Conservation (phyloP, 495 filamentous ascomycete species). For the Penicillium bovifimosum region DNA sequence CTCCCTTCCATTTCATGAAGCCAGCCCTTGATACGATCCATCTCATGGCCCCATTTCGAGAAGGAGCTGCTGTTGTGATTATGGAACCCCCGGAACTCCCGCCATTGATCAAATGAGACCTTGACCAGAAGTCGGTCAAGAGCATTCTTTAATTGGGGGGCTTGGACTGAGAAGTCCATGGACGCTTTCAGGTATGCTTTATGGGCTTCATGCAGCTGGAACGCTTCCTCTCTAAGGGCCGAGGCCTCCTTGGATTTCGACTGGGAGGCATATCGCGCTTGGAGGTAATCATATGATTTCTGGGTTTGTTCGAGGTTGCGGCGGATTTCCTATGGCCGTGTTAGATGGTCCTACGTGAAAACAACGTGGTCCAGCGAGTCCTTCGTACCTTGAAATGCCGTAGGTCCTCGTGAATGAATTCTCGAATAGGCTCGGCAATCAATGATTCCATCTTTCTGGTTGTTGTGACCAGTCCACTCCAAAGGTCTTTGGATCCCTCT, state of each 20-base stretch:
- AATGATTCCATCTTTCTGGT: slow-evolving; percentile 69
- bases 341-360: slow-evolving; percentile 16
- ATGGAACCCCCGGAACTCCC: slow-evolving; percentile 66
- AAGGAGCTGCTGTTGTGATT: slow-evolving; percentile 53
- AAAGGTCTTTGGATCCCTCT: slow-evolving; percentile 80
- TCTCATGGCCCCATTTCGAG: slow-evolving; percentile 62
- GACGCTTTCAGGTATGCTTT: slow-evolving; percentile 87
- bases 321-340: slow-evolving; percentile 60
- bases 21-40: slow-evolving; percentile 90
- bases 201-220: slow-evolving; percentile 89
- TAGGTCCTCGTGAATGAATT: slow-evolving; percentile 70
- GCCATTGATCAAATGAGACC: slow-evolving; percentile 79
- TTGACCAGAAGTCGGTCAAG: slow-evolving; percentile 82
- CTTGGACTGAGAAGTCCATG: slow-evolving; percentile 86
- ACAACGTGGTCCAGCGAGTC: background rate
- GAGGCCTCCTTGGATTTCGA: slow-evolving; percentile 92
- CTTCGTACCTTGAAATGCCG: slow-evolving; percentile 53
- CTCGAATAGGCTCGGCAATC: slow-evolving; percentile 74
- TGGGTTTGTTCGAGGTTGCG: slow-evolving; percentile 72
- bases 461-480: slow-evolving; percentile 64
- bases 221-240: slow-evolving; percentile 86
- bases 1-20: slow-evolving; percentile 83
- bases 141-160: slow-evolving; percentile 71
- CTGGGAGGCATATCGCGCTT: slow-evolving; percentile 75
- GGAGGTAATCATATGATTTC: slow-evolving; percentile 70